Evolutionary conservation across 2,329 filamentous ascomycete genomes (phyloP).

Genomic region (Byssoonygena ceratinophila): DNA sequence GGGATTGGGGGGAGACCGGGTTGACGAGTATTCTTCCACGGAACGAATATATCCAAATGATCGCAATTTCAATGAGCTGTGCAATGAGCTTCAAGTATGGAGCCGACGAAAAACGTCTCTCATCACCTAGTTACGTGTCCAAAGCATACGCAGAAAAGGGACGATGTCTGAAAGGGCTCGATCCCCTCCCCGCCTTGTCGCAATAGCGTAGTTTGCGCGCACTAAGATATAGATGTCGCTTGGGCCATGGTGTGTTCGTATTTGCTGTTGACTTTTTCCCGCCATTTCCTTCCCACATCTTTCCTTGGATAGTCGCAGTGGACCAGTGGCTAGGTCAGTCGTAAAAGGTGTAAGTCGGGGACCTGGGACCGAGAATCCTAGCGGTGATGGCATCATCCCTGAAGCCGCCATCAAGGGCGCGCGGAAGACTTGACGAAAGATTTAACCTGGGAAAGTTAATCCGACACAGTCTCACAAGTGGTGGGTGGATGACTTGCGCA

Average conservation of each 20-base stretch:
- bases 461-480: neutral
- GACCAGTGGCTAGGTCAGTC: neutral
- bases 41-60: neutral
- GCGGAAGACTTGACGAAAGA: neutral
- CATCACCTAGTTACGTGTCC: neutral
- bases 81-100: neutral
- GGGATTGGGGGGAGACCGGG: neutral
- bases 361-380: neutral
- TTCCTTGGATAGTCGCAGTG: neutral
- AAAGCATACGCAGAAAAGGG: neutral
- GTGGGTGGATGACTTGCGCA: neutral
- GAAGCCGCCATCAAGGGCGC: constrained; percentile 1
- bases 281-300: neutral
- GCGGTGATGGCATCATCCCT: constrained; percentile 4
- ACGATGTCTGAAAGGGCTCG: neutral
- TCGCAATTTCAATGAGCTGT: neutral
- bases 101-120: too few species aligned
- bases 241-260: constrained; percentile 4
- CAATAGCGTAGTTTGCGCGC: neutral
- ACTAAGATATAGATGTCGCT: neutral
- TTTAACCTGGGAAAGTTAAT: constrained; percentile 1
- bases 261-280: neutral
- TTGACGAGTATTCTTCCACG: neutral
- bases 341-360: neutral
- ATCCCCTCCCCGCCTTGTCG: neutral